Evolutionary conservation across 441 rosid species (phyloP).

Genomic region (Brassica hybrid): DNA sequence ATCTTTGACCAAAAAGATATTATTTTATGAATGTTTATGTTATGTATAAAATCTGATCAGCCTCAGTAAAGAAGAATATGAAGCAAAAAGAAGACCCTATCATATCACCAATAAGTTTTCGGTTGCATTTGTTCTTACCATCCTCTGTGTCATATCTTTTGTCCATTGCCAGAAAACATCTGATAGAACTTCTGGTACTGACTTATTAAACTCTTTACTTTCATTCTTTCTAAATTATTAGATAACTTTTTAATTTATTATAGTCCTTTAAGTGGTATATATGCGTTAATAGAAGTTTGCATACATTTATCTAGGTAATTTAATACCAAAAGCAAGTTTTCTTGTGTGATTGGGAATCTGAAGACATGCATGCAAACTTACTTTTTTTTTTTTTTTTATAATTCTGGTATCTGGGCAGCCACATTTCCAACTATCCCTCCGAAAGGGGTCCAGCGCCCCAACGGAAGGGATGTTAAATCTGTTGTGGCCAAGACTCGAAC

Average conservation of each 20-base stretch:
- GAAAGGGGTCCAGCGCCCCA: too few species aligned
- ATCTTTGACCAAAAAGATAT: neutral
- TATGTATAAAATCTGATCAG: neutral
- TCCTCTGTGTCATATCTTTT: slow-evolving; percentile 6
- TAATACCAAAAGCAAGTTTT: too few species aligned
- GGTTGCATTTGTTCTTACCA: slow-evolving; percentile 20
- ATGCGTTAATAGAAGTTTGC: too few species aligned
- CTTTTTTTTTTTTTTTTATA: too few species aligned
- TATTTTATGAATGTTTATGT: neutral
- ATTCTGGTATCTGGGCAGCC: too few species aligned
- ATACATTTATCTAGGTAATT: too few species aligned
- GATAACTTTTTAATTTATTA: neutral
- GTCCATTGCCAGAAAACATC: slow-evolving; percentile 5
- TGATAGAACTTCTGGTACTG: slow-evolving; percentile 11
- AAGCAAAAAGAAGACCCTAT: neutral
- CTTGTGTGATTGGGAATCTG: neutral
- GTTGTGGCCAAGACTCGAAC: too few species aligned
- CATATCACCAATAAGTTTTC: neutral
- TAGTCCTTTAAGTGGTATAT: too few species aligned
- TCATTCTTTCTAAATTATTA: neutral
- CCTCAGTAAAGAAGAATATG: neutral
- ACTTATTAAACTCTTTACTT: neutral
- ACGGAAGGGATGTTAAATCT: too few species aligned
- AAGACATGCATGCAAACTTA: neutral
- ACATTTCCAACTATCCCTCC: too few species aligned